A percentile compares a stretch with the other conserved stretches of the same genome.
phyloP scores from a whole-genome alignment of 108 stramenopile species.

The Aurantiochytrium sp. region DNA sequence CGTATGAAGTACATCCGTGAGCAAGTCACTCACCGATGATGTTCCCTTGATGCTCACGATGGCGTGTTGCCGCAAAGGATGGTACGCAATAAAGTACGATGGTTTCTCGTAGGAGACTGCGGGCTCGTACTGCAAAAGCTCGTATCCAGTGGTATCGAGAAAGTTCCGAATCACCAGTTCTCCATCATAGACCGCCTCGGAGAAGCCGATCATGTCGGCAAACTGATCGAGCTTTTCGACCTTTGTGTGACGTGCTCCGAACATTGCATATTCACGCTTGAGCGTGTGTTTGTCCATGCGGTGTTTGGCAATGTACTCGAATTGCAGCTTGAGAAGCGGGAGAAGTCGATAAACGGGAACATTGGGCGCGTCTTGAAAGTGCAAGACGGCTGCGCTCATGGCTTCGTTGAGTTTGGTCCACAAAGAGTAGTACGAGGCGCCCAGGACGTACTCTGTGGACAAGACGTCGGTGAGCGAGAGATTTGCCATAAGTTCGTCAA shows the following conservation, averaged over 20 bases:
- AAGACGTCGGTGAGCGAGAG: background rate
- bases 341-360: background rate
- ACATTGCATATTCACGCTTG: background rate
- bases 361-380: constrained; percentile 2
- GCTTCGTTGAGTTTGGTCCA: background rate
- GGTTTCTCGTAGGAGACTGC: background rate
- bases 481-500: background rate
- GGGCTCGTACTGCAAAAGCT: background rate
- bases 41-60: background rate
- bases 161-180: background rate
- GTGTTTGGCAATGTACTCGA: background rate
- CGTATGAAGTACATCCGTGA: background rate
- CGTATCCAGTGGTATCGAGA: background rate
- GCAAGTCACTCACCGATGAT: background rate
- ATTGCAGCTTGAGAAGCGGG: background rate
- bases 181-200: background rate
- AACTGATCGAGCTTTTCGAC: background rate
- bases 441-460: background rate
- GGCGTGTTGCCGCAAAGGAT: background rate
- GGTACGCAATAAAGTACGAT: background rate
- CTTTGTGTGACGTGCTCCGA: background rate
- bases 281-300: background rate
- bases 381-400: background rate
- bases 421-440: background rate
- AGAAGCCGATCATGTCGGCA: background rate